Percentiles rank a stretch among this genome's conserved stretches.
These are phyloP conservation scores for Phylloporus sp. DNA, from an alignment of 1,284 basidiomycete species.

Conservation along the genomic window DNA sequence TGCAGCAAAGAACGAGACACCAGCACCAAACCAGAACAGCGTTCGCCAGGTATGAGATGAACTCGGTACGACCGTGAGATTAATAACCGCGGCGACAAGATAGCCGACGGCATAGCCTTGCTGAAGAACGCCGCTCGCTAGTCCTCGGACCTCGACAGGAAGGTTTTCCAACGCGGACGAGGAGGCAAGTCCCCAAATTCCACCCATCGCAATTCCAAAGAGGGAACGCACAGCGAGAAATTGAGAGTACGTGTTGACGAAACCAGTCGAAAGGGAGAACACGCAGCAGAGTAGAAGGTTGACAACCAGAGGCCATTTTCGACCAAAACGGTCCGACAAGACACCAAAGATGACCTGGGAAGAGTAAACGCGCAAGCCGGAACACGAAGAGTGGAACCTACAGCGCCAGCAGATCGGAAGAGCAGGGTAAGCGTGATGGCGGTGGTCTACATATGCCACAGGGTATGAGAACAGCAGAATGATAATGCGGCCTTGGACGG, in stretches of 20 bases:
- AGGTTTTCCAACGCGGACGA: slow-evolving; percentile 89
- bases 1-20: slow-evolving; percentile 80
- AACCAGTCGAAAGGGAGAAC: slow-evolving; percentile 82
- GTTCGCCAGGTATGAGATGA: slow-evolving; percentile 63
- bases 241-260: slow-evolving; percentile 70
- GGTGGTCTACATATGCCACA: slow-evolving; percentile 59
- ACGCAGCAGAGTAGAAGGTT: slow-evolving; percentile 79
- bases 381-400: slow-evolving; percentile 39
- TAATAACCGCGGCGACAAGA: slow-evolving; percentile 75
- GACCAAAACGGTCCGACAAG: slow-evolving; percentile 85
- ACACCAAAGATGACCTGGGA: slow-evolving; percentile 78
- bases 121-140: slow-evolving; percentile 86
- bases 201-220: slow-evolving; percentile 90
- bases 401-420: slow-evolving; percentile 87
- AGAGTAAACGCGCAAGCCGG: neutral
- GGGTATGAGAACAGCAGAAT: slow-evolving; percentile 6
- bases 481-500: neutral
- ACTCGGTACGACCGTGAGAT: slow-evolving; percentile 74
- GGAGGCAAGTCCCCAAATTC: slow-evolving; percentile 81
- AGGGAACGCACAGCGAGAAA: slow-evolving; percentile 80
- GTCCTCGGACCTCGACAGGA: slow-evolving; percentile 85
- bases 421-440: slow-evolving; percentile 93
- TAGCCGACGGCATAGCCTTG: slow-evolving; percentile 81
- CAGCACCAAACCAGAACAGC: slow-evolving; percentile 75
- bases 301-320: slow-evolving; percentile 89